Percentiles rank a stretch among this genome's conserved stretches.
Evolutionary conservation across 257 asterid species (phyloP).

Genomic region (Fraxinus cuspidata): DNA sequence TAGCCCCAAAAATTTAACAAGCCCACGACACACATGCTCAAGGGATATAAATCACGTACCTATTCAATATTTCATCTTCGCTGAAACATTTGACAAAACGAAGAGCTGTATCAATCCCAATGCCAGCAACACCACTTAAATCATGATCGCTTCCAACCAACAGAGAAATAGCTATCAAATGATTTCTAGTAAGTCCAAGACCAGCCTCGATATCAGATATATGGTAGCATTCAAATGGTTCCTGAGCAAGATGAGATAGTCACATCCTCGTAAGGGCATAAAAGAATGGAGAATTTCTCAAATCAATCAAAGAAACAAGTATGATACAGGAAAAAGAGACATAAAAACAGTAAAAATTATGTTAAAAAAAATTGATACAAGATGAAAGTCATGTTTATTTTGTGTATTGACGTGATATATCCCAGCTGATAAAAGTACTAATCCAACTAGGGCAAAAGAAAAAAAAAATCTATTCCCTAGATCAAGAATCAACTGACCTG

Average conservation of each 20-base stretch:
- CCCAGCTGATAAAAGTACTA: not conserved
- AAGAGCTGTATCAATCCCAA: constrained; percentile 80
- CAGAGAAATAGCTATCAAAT: constrained; percentile 82
- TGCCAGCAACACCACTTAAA: constrained; percentile 73
- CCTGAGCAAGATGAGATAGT: constrained; percentile 52
- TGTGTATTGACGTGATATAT: not conserved
- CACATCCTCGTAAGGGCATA: not conserved
- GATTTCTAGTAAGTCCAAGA: constrained; percentile 79
- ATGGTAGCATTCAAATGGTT: constrained; percentile 85
- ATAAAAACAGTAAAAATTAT: not conserved
- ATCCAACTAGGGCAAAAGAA: not conserved
- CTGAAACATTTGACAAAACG: constrained; percentile 76
- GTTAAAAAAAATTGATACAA: not conserved
- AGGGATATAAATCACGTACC: constrained; percentile 40
- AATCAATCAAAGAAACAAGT: constrained; percentile 6
- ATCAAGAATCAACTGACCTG: not conserved
- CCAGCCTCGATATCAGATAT: constrained; percentile 79
- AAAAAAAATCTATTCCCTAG: not conserved
- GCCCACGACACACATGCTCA: constrained; percentile 9
- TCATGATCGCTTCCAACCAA: constrained; percentile 92
- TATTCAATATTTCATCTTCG: constrained; percentile 66
- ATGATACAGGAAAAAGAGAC: not conserved
- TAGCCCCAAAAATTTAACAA: constrained; percentile 6
- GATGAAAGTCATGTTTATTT: not conserved
- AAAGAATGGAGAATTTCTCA: constrained; percentile 1